A percentile compares a stretch with the other conserved stretches of the same genome.
phyloP scores from a whole-genome alignment of 805 yeast species.

The Saturnispora besseyi region DNA sequence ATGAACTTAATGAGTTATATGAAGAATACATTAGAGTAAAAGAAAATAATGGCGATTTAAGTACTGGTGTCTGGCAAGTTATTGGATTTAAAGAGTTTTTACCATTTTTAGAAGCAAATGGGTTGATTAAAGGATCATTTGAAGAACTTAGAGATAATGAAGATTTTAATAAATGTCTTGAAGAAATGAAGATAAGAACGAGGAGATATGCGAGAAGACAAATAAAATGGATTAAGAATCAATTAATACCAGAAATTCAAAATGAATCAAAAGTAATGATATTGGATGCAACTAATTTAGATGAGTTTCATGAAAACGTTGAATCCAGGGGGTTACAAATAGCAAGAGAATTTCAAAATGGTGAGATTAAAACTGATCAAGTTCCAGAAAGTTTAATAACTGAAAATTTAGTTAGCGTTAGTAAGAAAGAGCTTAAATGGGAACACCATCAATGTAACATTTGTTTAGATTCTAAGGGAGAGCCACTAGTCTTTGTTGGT shows the following conservation, averaged over 20 bases:
- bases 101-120: constrained; percentile 37
- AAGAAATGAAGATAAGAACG: constrained; percentile 75
- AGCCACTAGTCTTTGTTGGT: constrained; percentile 61
- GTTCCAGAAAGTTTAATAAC: constrained; percentile 16
- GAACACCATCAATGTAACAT: constrained; percentile 57
- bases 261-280: constrained; percentile 56
- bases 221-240: constrained; percentile 80
- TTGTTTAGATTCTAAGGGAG: constrained; percentile 45
- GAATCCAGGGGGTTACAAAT: constrained; percentile 45
- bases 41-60: constrained; percentile 32
- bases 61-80: constrained; percentile 85
- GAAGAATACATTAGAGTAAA: constrained; percentile 30
- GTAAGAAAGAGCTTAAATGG: constrained; percentile 35
- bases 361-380: constrained; percentile 8
- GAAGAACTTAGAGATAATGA: constrained; percentile 10
- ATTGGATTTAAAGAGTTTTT: constrained; percentile 88
- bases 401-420: constrained; percentile 7
- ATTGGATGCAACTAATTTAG: constrained; percentile 69
- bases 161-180: constrained; percentile 40
- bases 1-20: constrained; percentile 59
- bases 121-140: neutral
- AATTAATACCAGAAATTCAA: constrained; percentile 50
- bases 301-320: constrained; percentile 52
- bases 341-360: constrained; percentile 25
- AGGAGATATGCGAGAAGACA: constrained; percentile 82